Conservation (phyloP, 768 basidiomycete genomes). For the Hericium rajendrae region DNA sequence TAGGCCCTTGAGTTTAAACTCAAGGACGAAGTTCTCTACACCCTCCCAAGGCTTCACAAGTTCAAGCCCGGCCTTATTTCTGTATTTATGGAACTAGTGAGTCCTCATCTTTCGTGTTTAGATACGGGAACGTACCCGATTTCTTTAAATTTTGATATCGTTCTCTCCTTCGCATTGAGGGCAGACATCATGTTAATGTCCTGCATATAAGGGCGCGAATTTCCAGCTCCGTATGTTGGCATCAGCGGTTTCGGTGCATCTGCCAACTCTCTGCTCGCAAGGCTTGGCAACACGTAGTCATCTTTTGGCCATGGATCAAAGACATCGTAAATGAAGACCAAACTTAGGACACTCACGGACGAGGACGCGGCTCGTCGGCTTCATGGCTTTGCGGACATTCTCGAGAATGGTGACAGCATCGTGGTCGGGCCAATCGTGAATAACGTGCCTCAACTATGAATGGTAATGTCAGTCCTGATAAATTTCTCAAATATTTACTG, state of each 20-base stretch:
- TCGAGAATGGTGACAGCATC: conserved; percentile 27
- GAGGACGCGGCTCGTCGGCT: conserved; percentile 24
- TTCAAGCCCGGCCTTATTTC: not conserved
- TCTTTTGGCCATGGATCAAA: not conserved
- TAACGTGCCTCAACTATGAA: conserved; percentile 26
- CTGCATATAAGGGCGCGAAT: conserved; percentile 30
- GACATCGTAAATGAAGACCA: not conserved
- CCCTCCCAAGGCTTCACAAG: not conserved
- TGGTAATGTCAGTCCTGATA: not conserved
- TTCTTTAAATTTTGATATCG: conserved; percentile 28
- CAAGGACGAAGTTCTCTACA: not conserved
- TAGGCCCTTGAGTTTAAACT: conserved; percentile 17
- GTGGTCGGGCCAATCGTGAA: conserved; percentile 34
- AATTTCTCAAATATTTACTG: not conserved
- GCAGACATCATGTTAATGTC: conserved; percentile 38
- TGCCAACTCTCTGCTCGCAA: not conserved
- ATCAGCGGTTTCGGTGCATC: conserved; percentile 36
- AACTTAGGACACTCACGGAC: conserved; percentile 23
- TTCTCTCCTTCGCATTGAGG: conserved; percentile 35
- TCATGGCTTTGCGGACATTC: conserved; percentile 28
- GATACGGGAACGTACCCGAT: conserved; percentile 18
- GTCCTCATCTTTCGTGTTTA: not conserved
- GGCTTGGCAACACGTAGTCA: not conserved
- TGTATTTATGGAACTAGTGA: not conserved
- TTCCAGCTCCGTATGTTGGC: conserved; percentile 37